A percentile compares a stretch with the other conserved stretches of the same genome.
Conservation (phyloP, 2,329 filamentous ascomycete genomes). For the Gaeumannomyces tritici region DNA sequence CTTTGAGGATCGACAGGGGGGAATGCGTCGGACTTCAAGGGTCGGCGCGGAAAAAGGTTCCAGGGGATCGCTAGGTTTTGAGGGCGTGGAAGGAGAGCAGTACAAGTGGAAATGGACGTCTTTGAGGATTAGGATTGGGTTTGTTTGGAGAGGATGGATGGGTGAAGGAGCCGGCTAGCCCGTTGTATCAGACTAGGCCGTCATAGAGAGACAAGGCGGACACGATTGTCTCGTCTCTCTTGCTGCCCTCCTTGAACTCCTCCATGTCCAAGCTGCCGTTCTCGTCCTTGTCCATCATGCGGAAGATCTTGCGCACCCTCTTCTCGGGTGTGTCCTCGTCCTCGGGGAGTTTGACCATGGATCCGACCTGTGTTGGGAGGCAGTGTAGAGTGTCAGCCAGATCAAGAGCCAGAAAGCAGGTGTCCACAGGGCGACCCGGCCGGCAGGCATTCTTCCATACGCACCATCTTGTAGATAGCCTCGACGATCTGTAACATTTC, state of each 20-base stretch:
- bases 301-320: conserved; percentile 94
- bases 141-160: too few species aligned
- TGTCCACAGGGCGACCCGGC: background rate
- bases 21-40: background rate
- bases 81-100: background rate
- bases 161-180: background rate
- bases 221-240: conserved; percentile 97
- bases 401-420: conserved; percentile 3
- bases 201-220: conserved; percentile 95
- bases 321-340: conserved; percentile 99
- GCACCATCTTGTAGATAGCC: conserved; percentile 99
- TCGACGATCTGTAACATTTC: conserved; percentile 99
- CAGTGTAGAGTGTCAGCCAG: conserved; percentile 2
- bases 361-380: conserved; percentile 61
- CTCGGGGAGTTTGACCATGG: conserved; percentile 97
- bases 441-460: background rate
- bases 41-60: background rate
- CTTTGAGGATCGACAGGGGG: too few species aligned
- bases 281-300: conserved; percentile 99
- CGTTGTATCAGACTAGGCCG: conserved; percentile 69
- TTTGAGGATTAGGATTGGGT: background rate
- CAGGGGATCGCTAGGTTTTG: background rate
- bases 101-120: background rate
- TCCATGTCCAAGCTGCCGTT: conserved; percentile 94
- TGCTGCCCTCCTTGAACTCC: conserved; percentile 98